Percentiles rank a stretch among this genome's conserved stretches.
Conservation (phyloP, 208 protist species). For the Crithidia mellificae region DNA sequence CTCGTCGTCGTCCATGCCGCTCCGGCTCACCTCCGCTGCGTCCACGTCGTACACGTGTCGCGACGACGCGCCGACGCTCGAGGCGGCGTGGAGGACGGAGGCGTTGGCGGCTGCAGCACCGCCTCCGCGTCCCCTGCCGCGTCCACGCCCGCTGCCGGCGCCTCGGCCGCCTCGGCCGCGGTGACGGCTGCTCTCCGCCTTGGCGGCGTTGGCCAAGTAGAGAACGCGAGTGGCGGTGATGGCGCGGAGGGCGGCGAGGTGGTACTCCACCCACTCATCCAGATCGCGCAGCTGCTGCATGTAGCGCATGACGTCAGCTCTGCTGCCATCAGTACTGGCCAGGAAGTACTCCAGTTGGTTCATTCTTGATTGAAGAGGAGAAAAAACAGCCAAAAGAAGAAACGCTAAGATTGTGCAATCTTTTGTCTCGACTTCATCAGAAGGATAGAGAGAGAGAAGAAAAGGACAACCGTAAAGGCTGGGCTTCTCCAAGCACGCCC, state of each 20-base stretch:
- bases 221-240: constrained; percentile 35
- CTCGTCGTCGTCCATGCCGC: not conserved
- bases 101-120: not conserved
- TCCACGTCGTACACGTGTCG: constrained; percentile 14
- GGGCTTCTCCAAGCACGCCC: no score
- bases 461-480: no score
- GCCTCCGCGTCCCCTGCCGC: constrained; percentile 8
- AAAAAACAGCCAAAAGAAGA: not conserved
- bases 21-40: not conserved
- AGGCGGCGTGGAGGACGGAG: not conserved
- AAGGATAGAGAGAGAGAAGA: no score
- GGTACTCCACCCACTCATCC: constrained; percentile 63
- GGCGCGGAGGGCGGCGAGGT: constrained; percentile 44
- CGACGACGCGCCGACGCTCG: not conserved
- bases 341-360: constrained; percentile 80
- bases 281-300: constrained; percentile 63
- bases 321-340: constrained; percentile 55
- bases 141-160: not conserved
- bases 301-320: constrained; percentile 64
- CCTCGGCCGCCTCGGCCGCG: not conserved
- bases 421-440: no score
- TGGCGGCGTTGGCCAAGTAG: constrained; percentile 6
- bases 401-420: no score
- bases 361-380: constrained; percentile 22
- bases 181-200: not conserved